These are phyloP conservation scores for Chrysoporthe puriensis DNA, from an alignment of 2,329 filamentous ascomycete genomes.

Conservation along the genomic window DNA sequence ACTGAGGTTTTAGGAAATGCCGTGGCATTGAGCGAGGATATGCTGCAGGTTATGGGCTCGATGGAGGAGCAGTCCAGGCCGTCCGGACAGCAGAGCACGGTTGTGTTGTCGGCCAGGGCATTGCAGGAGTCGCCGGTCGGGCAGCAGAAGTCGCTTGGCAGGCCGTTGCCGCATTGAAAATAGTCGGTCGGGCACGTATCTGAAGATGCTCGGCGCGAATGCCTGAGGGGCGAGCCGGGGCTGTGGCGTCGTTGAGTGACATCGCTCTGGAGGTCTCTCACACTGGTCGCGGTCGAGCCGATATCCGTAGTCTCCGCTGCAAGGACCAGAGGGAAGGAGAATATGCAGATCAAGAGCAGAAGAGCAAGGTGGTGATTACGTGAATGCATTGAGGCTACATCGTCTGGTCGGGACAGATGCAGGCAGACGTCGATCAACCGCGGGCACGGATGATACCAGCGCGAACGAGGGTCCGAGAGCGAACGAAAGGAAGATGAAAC, in stretches of 20 bases:
- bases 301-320: slow-evolving; percentile 4
- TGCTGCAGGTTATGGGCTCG: slow-evolving; percentile 24
- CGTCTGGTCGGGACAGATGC: slow-evolving; percentile 8
- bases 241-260: background rate
- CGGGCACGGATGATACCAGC: slow-evolving; percentile 10
- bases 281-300: background rate
- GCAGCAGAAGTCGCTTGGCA: slow-evolving; percentile 27
- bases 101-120: slow-evolving; percentile 22
- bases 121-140: slow-evolving; percentile 17
- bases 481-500: slow-evolving; percentile 12
- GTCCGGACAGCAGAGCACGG: slow-evolving; percentile 24
- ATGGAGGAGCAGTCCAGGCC: slow-evolving; percentile 22
- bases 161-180: slow-evolving; percentile 24
- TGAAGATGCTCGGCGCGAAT: slow-evolving; percentile 9
- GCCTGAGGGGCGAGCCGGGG: slow-evolving; percentile 12
- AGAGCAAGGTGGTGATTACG: slow-evolving; percentile 17
- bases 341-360: slow-evolving; percentile 19
- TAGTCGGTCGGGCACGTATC: slow-evolving; percentile 26
- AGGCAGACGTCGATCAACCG: slow-evolving; percentile 19
- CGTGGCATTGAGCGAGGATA: slow-evolving; percentile 23
- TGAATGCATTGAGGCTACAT: slow-evolving; percentile 29
- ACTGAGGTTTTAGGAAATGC: slow-evolving; percentile 19
- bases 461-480: slow-evolving; percentile 4
- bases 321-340: background rate
- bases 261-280: slow-evolving; percentile 9